Conservation (phyloP, 495 filamentous ascomycete species). For the Podospora fimiseda region DNA sequence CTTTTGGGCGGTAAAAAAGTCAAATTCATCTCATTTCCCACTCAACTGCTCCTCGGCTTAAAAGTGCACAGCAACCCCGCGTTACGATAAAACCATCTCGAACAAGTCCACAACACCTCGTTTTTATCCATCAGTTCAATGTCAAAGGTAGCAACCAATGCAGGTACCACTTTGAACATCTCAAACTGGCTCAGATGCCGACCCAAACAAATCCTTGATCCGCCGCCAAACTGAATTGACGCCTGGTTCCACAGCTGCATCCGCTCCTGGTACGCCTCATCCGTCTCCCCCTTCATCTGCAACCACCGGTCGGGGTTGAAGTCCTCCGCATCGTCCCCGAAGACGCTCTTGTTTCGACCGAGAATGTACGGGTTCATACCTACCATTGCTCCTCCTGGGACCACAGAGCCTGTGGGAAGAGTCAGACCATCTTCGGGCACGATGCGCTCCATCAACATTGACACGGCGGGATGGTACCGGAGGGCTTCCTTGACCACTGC, state of each 20-base stretch:
- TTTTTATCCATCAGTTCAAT: slow-evolving; percentile 17
- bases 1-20: too few species aligned
- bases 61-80: slow-evolving; percentile 13
- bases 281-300: slow-evolving; percentile 25
- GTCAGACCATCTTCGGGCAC: slow-evolving; percentile 47
- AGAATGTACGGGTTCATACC: slow-evolving; percentile 32
- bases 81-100: slow-evolving; percentile 19
- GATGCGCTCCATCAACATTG: slow-evolving; percentile 50
- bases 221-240: slow-evolving; percentile 52
- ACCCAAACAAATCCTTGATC: slow-evolving; percentile 57
- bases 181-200: slow-evolving; percentile 58
- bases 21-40: neutral
- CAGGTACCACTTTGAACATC: slow-evolving; percentile 59
- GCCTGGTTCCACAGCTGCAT: slow-evolving; percentile 20
- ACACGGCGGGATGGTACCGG: slow-evolving; percentile 50
- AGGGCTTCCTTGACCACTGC: slow-evolving; percentile 55
- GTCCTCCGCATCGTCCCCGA: slow-evolving; percentile 42
- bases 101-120: slow-evolving; percentile 18
- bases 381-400: slow-evolving; percentile 42
- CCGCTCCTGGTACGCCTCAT: slow-evolving; percentile 10
- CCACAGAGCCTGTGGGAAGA: slow-evolving; percentile 44
- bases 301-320: slow-evolving; percentile 48
- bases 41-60: slow-evolving; percentile 7
- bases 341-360: slow-evolving; percentile 37
- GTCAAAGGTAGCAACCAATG: slow-evolving; percentile 50